phyloP scores from a whole-genome alignment of 257 asterid genomes.

The Knoxia roxburghii region DNA sequence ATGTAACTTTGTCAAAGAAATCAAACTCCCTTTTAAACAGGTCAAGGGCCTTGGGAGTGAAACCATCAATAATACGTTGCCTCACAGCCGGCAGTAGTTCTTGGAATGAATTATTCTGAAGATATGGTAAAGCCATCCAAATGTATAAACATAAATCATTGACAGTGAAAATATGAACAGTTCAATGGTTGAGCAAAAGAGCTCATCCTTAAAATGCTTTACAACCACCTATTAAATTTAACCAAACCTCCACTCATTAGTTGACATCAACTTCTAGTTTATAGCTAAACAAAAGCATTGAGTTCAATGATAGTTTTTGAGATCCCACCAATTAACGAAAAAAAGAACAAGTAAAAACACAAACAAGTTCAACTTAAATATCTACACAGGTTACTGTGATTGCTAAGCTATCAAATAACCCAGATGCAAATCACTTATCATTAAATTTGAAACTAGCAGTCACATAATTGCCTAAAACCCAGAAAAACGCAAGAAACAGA shows the following conservation, averaged over 20 bases:
- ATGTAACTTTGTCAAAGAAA: constrained; percentile 97
- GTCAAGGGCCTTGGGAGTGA: constrained; percentile 66
- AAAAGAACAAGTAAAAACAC: not conserved
- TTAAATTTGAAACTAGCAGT: not conserved
- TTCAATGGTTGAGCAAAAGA: not conserved
- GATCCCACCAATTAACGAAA: not conserved
- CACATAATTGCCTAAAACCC: not conserved
- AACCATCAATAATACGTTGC: constrained; percentile 78
- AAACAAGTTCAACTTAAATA: not conserved
- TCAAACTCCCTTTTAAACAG: constrained; percentile 81
- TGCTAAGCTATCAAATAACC: not conserved
- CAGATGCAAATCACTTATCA: not conserved
- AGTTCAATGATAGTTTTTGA: too few relatives aligned
- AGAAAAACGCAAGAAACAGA: not conserved
- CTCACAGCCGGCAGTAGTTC: constrained; percentile 78
- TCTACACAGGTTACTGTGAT: not conserved
- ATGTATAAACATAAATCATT: constrained; percentile 6
- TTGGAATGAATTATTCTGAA: constrained; percentile 68
- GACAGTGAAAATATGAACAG: constrained; percentile 3
- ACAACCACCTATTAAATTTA: not conserved
- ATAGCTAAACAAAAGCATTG: not conserved
- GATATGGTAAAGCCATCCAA: constrained; percentile 16
- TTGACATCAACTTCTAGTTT: not conserved
- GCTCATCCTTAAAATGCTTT: not conserved
- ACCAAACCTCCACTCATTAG: not conserved